A percentile compares a stretch with the other conserved stretches of the same genome.
Conservation (phyloP, 192 early-diverging fungal species). For the Coemansia sp. region DNA sequence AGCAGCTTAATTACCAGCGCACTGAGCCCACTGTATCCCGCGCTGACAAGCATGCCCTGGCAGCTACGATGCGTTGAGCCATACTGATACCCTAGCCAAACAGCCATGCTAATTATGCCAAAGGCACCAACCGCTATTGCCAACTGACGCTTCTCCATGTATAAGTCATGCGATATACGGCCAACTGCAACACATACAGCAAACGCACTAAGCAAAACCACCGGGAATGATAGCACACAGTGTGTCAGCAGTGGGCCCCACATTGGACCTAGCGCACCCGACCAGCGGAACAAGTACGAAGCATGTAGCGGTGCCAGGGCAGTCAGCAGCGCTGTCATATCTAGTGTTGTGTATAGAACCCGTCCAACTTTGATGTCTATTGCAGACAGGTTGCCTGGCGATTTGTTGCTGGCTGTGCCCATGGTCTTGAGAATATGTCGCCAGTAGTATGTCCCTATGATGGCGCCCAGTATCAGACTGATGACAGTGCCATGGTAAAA, state of each 20-base stretch:
- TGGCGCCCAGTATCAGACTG: conserved; percentile 51
- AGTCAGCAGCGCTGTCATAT: conserved; percentile 52
- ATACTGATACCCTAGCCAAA: conserved; percentile 14
- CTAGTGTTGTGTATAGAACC: conserved; percentile 51
- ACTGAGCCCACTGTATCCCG: conserved; percentile 22
- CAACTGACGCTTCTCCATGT: conserved; percentile 8
- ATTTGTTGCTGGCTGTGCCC: neutral
- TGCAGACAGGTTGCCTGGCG: neutral
- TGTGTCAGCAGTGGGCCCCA: conserved; percentile 62
- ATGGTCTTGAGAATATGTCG: conserved; percentile 13
- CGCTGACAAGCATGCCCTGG: conserved; percentile 24
- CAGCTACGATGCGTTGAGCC: conserved; percentile 16
- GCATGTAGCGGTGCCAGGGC: conserved; percentile 55
- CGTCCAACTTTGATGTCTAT: conserved; percentile 26
- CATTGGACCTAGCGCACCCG: conserved; percentile 57
- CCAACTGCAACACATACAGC: conserved; percentile 45
- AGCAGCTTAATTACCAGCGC: conserved; percentile 37
- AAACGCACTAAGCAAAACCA: conserved; percentile 53
- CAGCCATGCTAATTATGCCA: conserved; percentile 9
- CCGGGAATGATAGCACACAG: conserved; percentile 54
- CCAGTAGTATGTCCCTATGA: conserved; percentile 27
- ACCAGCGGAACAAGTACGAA: conserved; percentile 52
- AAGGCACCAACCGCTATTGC: conserved; percentile 5
- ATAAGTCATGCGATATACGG: conserved; percentile 23
- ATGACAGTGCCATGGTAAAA: conserved; percentile 46